These are phyloP conservation scores for Metschnikowia lachancei DNA, from an alignment of 805 yeast genomes.

Conservation along the genomic window DNA sequence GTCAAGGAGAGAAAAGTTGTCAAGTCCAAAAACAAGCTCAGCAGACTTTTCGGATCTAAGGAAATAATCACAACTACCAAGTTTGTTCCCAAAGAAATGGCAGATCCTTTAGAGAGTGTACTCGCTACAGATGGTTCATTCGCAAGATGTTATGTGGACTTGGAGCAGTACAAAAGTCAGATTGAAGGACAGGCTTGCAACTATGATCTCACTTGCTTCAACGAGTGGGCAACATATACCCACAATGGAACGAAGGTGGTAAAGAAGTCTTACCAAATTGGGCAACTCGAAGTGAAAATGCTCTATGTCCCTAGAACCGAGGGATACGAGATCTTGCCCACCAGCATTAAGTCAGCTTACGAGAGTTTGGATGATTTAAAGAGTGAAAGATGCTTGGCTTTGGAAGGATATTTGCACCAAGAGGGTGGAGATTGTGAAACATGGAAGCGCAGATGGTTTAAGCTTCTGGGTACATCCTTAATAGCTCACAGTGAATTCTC, in stretches of 20 bases:
- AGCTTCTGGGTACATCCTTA: conserved; percentile 65
- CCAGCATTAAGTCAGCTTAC: conserved; percentile 53
- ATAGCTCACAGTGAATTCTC: conserved; percentile 73
- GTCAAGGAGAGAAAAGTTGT: conserved; percentile 56
- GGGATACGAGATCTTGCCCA: conserved; percentile 61
- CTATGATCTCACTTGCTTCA: conserved; percentile 61
- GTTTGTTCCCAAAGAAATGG: conserved; percentile 49
- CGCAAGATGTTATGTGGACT: conserved; percentile 70
- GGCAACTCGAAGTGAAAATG: conserved; percentile 66
- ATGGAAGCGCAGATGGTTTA: conserved; percentile 74
- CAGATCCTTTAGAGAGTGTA: conserved; percentile 59
- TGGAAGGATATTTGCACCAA: conserved; percentile 77
- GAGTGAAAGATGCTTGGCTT: conserved; percentile 24
- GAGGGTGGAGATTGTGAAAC: conserved; percentile 86
- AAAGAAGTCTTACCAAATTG: conserved; percentile 55
- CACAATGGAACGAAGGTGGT: conserved; percentile 27
- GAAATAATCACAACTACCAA: conserved; percentile 48
- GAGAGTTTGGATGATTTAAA: conserved; percentile 35
- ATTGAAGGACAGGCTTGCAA: conserved; percentile 52
- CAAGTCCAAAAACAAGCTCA: conserved; percentile 41
- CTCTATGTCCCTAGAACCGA: conserved; percentile 65
- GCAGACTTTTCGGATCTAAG: conserved; percentile 49
- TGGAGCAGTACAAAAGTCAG: conserved; percentile 53
- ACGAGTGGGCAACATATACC: conserved; percentile 68
- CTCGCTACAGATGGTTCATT: conserved; percentile 88